Base-by-base conservation (phyloP, 495 filamentous ascomycete species). In the Penicillium argentinense region DNA sequence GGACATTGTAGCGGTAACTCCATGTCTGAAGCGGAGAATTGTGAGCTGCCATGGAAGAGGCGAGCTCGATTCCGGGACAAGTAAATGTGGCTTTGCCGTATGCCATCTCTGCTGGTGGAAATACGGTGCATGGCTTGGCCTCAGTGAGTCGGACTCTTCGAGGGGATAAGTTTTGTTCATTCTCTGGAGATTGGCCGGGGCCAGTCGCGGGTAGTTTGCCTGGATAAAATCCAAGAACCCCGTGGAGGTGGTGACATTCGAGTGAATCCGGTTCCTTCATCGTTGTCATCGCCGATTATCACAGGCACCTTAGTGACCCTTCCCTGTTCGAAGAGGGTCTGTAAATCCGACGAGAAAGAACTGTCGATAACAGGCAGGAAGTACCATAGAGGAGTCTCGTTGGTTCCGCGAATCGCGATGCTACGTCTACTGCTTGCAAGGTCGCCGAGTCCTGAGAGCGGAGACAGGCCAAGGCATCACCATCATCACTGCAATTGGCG, bases 21-120 rank as follows among this genome's bases (percentile, higher is more conserved):
- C 77, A 85, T 1, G 67, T 55, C 6, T 49, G 45, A 22, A 53
- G 17, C 0, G 60, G 47, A 1, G 58, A 60, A 45, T 75, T 56
- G 2, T 63, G 60, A 5, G 57, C 57, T 14, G 69, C 72, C 53
- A 79, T 63, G 44, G 62, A 74, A 14, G 80, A 57, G 2, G 60
- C 48, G 38, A 69, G 60, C 8, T 51, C 38, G 21, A 60, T 60
- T 0, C 72, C 73, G 0, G 84, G 84, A 47, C 84, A 88, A 53
- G 71, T 81, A 58, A 89, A 88, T 1, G 81, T 75, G 47, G 83
- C 72, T 37, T 88, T 81, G 24, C 83, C 84, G 48, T 85, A 89
- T 1, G 76, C 75, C 13, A 75, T 68, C 12, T 76, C 71, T 7
- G 76, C 71, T 11, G 80, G 72, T 0, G 74, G 69, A 81, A 85